These are phyloP conservation scores for Trifolium subterraneum DNA, from an alignment of 306 rosid species.

Conservation along the genomic window DNA sequence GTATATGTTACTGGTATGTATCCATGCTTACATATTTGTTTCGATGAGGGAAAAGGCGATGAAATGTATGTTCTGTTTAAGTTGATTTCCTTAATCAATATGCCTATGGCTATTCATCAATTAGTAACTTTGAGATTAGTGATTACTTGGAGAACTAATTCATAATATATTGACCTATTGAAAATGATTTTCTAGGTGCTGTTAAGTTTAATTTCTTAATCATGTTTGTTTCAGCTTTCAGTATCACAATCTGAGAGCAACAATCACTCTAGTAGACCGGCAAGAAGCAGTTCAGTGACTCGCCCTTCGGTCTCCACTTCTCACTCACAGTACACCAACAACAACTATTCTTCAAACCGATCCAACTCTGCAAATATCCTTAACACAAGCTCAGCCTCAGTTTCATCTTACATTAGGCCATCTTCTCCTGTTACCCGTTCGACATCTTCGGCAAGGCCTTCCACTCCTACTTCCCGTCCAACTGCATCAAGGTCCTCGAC, in stretches of 20 bases:
- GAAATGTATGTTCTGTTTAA: slow-evolving; percentile 17
- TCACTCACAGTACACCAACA: slow-evolving; percentile 65
- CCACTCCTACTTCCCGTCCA: slow-evolving; percentile 82
- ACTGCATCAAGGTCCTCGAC: slow-evolving; percentile 76
- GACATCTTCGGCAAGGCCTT: slow-evolving; percentile 69
- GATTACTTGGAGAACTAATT: neutral
- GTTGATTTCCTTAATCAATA: slow-evolving; percentile 6
- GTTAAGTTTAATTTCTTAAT: slow-evolving; percentile 33
- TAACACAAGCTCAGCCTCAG: slow-evolving; percentile 97
- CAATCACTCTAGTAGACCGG: slow-evolving; percentile 74
- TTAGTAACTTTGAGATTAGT: neutral
- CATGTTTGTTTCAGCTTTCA: slow-evolving; percentile 73
- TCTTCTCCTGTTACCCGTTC: slow-evolving; percentile 81
- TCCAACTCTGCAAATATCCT: slow-evolving; percentile 66
- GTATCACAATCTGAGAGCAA: slow-evolving; percentile 82
- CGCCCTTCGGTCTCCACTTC: slow-evolving; percentile 69
- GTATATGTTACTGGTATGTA: neutral
- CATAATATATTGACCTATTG: slow-evolving; percentile 1
- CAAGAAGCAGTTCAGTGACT: slow-evolving; percentile 95
- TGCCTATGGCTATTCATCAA: neutral
- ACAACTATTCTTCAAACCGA: slow-evolving; percentile 76
- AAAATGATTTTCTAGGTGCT: slow-evolving; percentile 2
- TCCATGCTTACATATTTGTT: neutral
- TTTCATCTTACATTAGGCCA: slow-evolving; percentile 86
- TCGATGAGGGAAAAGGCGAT: neutral